Percentiles rank a stretch among this genome's conserved stretches.
These are phyloP conservation scores for Plasmodium blacklocki DNA, from an alignment of 169 alveolate genomes.

Conservation along the genomic window DNA sequence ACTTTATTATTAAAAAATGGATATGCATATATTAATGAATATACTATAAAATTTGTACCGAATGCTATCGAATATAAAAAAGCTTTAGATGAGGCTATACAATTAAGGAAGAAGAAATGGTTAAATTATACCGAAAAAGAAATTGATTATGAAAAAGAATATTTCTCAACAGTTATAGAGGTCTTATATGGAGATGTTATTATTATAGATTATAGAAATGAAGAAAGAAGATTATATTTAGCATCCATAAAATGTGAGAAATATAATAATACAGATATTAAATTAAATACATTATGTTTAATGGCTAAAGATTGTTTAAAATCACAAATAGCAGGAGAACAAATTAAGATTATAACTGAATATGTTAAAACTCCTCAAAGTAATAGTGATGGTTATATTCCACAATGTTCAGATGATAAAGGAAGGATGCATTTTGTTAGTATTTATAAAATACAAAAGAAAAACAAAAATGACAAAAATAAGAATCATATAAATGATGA, in stretches of 20 bases:
- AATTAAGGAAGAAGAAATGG: constrained; percentile 65
- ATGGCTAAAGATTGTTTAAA: constrained; percentile 57
- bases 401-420: constrained; percentile 73
- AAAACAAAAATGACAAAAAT: background rate
- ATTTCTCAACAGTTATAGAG: constrained; percentile 50
- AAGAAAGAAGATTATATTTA: constrained; percentile 69
- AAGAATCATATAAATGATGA: background rate
- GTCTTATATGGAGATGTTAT: constrained; percentile 72
- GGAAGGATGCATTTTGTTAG: constrained; percentile 77
- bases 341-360: constrained; percentile 63
- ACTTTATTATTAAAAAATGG: constrained; percentile 59
- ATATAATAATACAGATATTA: constrained; percentile 47
- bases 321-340: constrained; percentile 33
- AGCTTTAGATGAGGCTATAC: constrained; percentile 71
- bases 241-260: constrained; percentile 73
- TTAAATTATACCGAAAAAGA: constrained; percentile 63
- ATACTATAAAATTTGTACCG: constrained; percentile 61
- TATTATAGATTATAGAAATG: constrained; percentile 70
- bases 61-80: constrained; percentile 64
- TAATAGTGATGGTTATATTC: constrained; percentile 76
- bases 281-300: constrained; percentile 47
- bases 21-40: constrained; percentile 73
- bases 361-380: constrained; percentile 69
- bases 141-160: constrained; percentile 70
- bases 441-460: constrained; percentile 44